These are phyloP conservation scores for Alternaria incomplexa DNA, from an alignment of 2,329 filamentous ascomycete genomes.

Conservation along the genomic window DNA sequence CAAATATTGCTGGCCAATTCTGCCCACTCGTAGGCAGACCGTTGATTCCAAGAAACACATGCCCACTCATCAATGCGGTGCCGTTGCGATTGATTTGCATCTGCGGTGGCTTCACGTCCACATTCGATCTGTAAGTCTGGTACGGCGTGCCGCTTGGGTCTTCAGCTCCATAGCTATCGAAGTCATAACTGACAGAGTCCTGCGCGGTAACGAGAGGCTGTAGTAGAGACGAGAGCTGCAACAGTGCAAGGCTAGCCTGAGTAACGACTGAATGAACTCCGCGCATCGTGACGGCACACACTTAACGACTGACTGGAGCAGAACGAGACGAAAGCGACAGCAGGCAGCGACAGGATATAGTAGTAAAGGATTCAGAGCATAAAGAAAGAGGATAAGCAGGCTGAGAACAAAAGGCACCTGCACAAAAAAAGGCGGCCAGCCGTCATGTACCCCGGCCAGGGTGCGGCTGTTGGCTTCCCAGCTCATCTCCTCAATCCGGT, in stretches of 20 bases:
- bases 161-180: conserved; percentile 15
- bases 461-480: background rate
- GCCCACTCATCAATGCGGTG: conserved; percentile 15
- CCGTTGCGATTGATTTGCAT: conserved; percentile 22
- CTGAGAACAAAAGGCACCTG: background rate
- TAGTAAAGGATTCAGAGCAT: background rate
- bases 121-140: conserved; percentile 25
- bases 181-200: conserved; percentile 21
- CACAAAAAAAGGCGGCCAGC: background rate
- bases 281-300: background rate
- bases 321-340: background rate
- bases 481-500: background rate
- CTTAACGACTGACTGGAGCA: background rate
- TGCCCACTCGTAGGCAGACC: conserved; percentile 24
- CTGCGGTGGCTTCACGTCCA: conserved; percentile 18
- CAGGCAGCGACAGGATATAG: background rate
- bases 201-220: conserved; percentile 11
- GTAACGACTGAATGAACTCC: background rate
- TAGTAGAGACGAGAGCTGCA: background rate
- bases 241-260: background rate
- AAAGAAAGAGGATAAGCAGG: background rate
- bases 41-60: conserved; percentile 22
- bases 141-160: conserved; percentile 18
- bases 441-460: background rate
- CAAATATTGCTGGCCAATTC: conserved; percentile 25